Conservation (phyloP, 2,329 filamentous ascomycete species). For the Cephalotrichum gorgonifer region DNA sequence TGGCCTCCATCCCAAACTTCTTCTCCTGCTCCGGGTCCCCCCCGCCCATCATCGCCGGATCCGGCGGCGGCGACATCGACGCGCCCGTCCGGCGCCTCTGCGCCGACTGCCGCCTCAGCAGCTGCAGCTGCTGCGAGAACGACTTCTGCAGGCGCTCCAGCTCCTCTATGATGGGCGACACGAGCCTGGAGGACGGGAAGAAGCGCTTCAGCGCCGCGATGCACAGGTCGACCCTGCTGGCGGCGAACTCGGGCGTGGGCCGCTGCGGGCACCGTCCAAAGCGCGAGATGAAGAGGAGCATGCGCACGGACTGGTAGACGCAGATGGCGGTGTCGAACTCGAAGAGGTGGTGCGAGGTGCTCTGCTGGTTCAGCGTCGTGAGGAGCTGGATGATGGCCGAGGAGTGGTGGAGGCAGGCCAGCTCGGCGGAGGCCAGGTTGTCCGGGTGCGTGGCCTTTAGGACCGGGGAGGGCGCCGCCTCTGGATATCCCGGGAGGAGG, state of each 20-base stretch:
- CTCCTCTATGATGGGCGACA: slow-evolving; percentile 15
- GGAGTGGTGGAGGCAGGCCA: slow-evolving; percentile 24
- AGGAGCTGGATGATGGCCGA: slow-evolving; percentile 23
- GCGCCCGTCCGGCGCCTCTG: neutral
- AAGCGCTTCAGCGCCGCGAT: slow-evolving; percentile 15
- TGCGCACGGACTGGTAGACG: slow-evolving; percentile 27
- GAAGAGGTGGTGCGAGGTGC: slow-evolving; percentile 14
- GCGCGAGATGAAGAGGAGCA: slow-evolving; percentile 21
- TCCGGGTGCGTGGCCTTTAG: slow-evolving; percentile 17
- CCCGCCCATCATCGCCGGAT: no score
- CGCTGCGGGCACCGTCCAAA: slow-evolving; percentile 10
- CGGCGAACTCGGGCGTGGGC: slow-evolving; percentile 12
- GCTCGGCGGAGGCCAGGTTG: slow-evolving; percentile 16
- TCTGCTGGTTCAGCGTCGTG: slow-evolving; percentile 22
- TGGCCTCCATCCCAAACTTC: slow-evolving; percentile 14
- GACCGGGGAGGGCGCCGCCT: slow-evolving; percentile 22
- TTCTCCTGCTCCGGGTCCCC: slow-evolving; percentile 10
- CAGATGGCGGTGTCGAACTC: slow-evolving; percentile 32
- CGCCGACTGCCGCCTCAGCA: neutral
- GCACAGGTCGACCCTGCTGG: slow-evolving; percentile 15
- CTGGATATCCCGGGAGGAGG: slow-evolving; percentile 27
- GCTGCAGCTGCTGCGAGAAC: neutral
- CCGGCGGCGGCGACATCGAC: neutral
- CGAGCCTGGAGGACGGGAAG: slow-evolving; percentile 4
- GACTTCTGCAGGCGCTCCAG: slow-evolving; percentile 13